Evolutionary conservation across 768 basidiomycete genomes (phyloP).

Genomic region (Boletellus ananas): DNA sequence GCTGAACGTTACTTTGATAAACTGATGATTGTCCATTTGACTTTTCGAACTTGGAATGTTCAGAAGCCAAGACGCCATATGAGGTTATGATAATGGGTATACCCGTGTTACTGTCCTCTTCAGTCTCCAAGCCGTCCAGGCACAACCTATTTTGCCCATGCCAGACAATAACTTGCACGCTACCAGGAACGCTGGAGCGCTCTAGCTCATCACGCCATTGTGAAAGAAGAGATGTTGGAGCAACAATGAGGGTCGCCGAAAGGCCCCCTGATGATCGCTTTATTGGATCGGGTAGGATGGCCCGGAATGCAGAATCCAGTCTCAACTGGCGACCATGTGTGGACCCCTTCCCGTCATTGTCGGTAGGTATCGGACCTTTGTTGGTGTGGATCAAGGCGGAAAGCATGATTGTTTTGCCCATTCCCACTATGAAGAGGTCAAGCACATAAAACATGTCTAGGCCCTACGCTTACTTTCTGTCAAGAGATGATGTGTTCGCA

Average conservation of each 20-base stretch:
- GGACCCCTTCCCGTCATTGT: slow-evolving; percentile 25
- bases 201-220: slow-evolving; percentile 95
- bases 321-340: slow-evolving; percentile 54
- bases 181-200: slow-evolving; percentile 71
- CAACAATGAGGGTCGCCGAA: slow-evolving; percentile 82
- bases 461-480: slow-evolving; percentile 46
- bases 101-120: slow-evolving; percentile 45
- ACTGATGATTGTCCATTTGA: slow-evolving; percentile 50
- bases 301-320: slow-evolving; percentile 60
- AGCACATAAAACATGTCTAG: slow-evolving; percentile 1
- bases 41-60: slow-evolving; percentile 70
- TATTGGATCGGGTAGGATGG: slow-evolving; percentile 34
- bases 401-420: slow-evolving; percentile 94
- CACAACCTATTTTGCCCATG: slow-evolving; percentile 85
- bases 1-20: slow-evolving; percentile 59
- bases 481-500: background rate
- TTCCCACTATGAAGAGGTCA: slow-evolving; percentile 62
- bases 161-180: slow-evolving; percentile 70
- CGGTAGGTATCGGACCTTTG: slow-evolving; percentile 42
- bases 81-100: slow-evolving; percentile 87
- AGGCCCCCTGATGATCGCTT: slow-evolving; percentile 29
- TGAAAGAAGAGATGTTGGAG: slow-evolving; percentile 84
- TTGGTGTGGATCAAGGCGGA: slow-evolving; percentile 86
- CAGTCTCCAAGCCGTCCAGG: slow-evolving; percentile 56
- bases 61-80: slow-evolving; percentile 88